Evolutionary conservation across 176 grass and related monocot genomes (phyloP).

Genomic region (Musa itinerans): DNA sequence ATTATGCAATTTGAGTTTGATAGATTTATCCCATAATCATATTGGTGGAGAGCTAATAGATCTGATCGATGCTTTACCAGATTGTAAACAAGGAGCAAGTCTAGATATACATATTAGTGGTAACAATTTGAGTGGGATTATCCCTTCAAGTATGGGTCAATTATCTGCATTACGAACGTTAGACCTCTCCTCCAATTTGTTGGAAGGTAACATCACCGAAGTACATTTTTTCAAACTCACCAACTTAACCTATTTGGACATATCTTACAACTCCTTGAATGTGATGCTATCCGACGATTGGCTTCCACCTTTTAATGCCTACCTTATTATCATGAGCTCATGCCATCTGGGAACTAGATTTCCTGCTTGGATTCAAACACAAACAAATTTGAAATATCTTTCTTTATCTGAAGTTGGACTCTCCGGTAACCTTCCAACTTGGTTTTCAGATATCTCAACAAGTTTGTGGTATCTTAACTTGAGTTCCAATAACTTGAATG

Average conservation of each 20-base stretch:
- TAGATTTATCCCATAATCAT: neutral
- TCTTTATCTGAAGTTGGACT: neutral
- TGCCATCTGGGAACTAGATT: neutral
- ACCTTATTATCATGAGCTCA: neutral
- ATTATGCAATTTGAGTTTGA: neutral
- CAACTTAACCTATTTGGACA: slow-evolving; percentile 10
- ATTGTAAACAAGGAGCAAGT: neutral
- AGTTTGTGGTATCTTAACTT: neutral
- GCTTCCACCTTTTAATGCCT: neutral
- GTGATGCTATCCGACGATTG: slow-evolving; percentile 8
- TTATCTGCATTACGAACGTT: neutral
- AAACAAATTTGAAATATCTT: neutral
- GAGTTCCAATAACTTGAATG: neutral
- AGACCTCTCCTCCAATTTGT: slow-evolving; percentile 12
- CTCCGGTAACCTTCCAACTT: neutral
- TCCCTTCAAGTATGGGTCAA: slow-evolving; percentile 14
- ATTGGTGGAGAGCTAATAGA: neutral
- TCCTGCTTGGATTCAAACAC: slow-evolving; percentile 15
- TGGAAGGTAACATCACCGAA: slow-evolving; percentile 17
- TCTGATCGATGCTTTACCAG: neutral
- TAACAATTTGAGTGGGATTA: slow-evolving; percentile 20
- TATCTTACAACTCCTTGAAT: slow-evolving; percentile 21
- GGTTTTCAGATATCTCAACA: neutral
- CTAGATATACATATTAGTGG: fast-evolving
- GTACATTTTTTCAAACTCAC: slow-evolving; percentile 15